phyloP scores from a whole-genome alignment of 495 filamentous ascomycete species.

The Cercophora samala region DNA sequence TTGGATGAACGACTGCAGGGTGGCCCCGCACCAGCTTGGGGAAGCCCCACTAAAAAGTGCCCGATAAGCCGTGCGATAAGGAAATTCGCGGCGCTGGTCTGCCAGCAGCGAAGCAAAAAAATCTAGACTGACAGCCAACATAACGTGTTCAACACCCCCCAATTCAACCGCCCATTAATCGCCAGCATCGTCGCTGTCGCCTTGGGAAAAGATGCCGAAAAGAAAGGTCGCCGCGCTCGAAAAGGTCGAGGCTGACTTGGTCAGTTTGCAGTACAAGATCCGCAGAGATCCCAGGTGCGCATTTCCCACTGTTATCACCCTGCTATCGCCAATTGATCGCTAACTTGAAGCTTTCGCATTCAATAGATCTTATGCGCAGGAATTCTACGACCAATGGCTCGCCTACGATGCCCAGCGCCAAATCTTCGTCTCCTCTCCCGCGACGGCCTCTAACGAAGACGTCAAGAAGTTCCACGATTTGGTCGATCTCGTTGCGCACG shows the following conservation, averaged over 20 bases:
- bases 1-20: neutral
- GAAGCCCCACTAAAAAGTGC: slow-evolving; percentile 21
- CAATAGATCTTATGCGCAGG: slow-evolving; percentile 71
- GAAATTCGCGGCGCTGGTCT: neutral
- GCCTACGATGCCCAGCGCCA: slow-evolving; percentile 89
- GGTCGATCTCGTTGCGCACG: slow-evolving; percentile 79
- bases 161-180: neutral
- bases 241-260: slow-evolving; percentile 90
- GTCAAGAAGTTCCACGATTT: slow-evolving; percentile 78
- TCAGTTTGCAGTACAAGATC: slow-evolving; percentile 86
- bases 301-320: neutral
- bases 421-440: slow-evolving; percentile 80
- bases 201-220: slow-evolving; percentile 62
- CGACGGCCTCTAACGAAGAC: slow-evolving; percentile 69
- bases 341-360: neutral
- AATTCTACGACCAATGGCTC: slow-evolving; percentile 83
- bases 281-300: slow-evolving; percentile 65
- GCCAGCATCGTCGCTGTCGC: neutral
- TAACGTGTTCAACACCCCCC: neutral
- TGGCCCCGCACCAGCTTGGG: neutral
- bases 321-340: neutral
- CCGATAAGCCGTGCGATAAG: slow-evolving; percentile 22
- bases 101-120: slow-evolving; percentile 15
- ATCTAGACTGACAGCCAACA: slow-evolving; percentile 13
- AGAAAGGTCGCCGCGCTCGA: slow-evolving; percentile 86